Conservation (phyloP, 306 rosid genomes). For the Quercus gilva region DNA sequence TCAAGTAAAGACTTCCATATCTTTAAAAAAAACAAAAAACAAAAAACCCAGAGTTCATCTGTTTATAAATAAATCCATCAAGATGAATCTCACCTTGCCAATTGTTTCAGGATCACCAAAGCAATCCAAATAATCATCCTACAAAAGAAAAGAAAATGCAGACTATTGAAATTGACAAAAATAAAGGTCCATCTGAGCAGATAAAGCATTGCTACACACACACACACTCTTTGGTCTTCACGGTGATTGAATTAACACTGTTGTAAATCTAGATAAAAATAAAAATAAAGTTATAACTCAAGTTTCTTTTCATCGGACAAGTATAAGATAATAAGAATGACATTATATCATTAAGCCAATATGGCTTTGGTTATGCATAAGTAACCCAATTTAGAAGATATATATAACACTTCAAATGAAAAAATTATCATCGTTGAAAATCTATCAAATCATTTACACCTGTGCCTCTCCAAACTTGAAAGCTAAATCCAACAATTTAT, state of each 20-base stretch:
- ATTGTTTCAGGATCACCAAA: slow-evolving; percentile 77
- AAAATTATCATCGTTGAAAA: background rate
- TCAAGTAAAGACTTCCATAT: slow-evolving; percentile 13
- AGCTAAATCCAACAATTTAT: background rate
- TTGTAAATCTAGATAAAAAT: too few relatives aligned
- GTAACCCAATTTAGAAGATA: background rate
- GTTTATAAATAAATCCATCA: background rate
- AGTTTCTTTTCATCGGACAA: background rate
- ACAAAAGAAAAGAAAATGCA: slow-evolving; percentile 4
- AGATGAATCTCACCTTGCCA: slow-evolving; percentile 63
- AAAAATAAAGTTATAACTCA: too few relatives aligned
- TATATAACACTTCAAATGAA: background rate
- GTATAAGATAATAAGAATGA: background rate
- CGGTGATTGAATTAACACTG: background rate
- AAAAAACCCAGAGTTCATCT: background rate
- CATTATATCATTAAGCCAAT: background rate
- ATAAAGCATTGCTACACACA: background rate
- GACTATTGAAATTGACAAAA: slow-evolving; percentile 11
- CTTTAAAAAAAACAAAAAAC: too few relatives aligned
- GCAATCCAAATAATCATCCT: slow-evolving; percentile 98
- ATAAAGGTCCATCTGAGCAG: background rate
- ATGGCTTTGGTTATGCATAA: background rate
- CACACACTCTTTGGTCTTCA: background rate
- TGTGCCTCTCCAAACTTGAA: too few relatives aligned
- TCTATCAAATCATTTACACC: too few relatives aligned